Base-by-base conservation (phyloP, 148 eudicot genomes). In the Nepenthes mirabilis region DNA sequence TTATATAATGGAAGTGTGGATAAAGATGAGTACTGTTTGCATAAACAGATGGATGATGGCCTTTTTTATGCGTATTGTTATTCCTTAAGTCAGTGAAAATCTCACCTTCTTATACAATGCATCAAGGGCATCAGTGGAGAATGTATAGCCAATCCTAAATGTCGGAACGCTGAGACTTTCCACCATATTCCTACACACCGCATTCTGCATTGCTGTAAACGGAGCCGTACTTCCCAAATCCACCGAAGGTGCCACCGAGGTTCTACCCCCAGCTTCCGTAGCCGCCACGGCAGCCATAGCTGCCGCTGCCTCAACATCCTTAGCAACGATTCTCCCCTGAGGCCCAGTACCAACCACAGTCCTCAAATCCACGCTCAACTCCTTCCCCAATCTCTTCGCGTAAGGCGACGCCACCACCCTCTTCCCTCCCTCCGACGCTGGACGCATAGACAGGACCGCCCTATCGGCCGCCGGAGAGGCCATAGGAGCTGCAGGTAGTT, bases 331-430 rank as follows among this genome's bases (percentile, higher is more conserved):
- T 64, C 99, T 84, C 52, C 99, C 99, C 62, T 71, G 75, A 2
- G 99, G 97, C 56, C 99, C 99, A 67, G 71, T 86, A 43, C 99
- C 99, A 6, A 81, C 80, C 47, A 93, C 74, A 10, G 65, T 73
- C 69, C 81, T 81, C 86, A 93, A 81, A 71, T 93, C 97, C 48
- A 93, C 82, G 57, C 82, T 77, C 68, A 89, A 77, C 34, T 93
- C 97, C 84, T 81, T 86, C 32, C 89, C 95, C 61, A 93, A 70
- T 56, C 88, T 93, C 88, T 93, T 93, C 36, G 99, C 99, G 50
- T 89, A 93, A 1, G 97, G 99, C 51, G 99, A 88, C 5, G 99
- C 99, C 65, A 93, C 95, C 55, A 93, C 80, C 73, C 99, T 89
- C 79, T 74, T 89, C 34, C 99, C 99, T 35, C 89, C 96, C 33